Conservation (phyloP, 176 grass and related monocot species). For the Zizania latifolia region DNA sequence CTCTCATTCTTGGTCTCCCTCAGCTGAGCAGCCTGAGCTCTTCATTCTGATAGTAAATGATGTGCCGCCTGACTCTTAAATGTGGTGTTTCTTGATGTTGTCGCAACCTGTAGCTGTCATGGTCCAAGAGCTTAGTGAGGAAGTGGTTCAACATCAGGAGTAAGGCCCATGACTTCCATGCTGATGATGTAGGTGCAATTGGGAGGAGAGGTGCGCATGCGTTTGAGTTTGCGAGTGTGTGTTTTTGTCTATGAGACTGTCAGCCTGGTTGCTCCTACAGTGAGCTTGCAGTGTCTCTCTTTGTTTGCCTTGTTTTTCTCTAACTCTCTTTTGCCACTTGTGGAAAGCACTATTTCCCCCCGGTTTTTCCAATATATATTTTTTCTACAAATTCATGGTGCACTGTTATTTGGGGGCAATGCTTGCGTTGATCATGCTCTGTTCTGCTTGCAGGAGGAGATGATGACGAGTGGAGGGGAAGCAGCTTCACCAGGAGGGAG, state of each 20-base stretch:
- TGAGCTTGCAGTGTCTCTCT: constrained; percentile 11
- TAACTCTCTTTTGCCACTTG: constrained; percentile 1
- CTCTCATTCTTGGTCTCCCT: background rate
- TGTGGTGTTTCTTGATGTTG: constrained; percentile 1
- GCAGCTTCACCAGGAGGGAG: constrained; percentile 74
- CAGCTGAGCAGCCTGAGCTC: too few relatives aligned
- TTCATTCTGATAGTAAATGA: background rate
- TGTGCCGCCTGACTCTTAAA: background rate
- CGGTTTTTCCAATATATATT: background rate
- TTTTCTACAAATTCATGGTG: background rate
- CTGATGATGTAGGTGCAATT: constrained; percentile 62
- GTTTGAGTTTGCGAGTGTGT: background rate
- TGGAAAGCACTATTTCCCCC: background rate
- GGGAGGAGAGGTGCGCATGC: constrained; percentile 21
- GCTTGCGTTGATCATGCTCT: constrained; percentile 14
- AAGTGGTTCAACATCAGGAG: constrained; percentile 97
- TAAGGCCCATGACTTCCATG: constrained; percentile 91
- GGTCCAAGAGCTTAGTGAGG: constrained; percentile 85
- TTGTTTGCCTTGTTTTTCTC: constrained; percentile 14
- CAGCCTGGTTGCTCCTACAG: constrained; percentile 11
- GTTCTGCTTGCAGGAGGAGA: constrained; percentile 42
- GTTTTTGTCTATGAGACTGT: constrained; percentile 3
- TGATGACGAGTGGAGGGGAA: constrained; percentile 71
- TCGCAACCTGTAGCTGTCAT: constrained; percentile 53
- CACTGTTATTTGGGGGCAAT: background rate